Evolutionary conservation across 805 yeast species (phyloP).

Genomic region (Candida oleophila): DNA sequence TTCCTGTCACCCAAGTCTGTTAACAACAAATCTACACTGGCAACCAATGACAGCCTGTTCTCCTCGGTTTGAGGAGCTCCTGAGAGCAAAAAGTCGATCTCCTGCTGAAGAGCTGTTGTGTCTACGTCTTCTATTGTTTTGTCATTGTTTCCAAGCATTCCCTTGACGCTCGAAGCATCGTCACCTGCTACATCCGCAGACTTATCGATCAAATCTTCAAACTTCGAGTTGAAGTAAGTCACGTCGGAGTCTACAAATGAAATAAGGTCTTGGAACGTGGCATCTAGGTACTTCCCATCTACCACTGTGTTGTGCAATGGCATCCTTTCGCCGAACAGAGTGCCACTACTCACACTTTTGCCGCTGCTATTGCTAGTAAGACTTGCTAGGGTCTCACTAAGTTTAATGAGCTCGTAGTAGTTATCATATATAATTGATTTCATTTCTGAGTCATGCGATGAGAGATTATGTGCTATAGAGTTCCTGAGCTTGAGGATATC

Average conservation of each 20-base stretch:
- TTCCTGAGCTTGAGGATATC: conserved; percentile 33
- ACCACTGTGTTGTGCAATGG: conserved; percentile 8
- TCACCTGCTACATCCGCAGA: conserved; percentile 10
- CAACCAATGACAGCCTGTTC: neutral
- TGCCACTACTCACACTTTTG: neutral
- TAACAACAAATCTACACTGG: neutral
- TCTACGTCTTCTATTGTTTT: conserved; percentile 7
- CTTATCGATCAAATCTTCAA: conserved; percentile 16
- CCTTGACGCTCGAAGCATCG: conserved; percentile 16
- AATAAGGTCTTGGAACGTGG: conserved; percentile 21
- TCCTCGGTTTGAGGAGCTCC: neutral
- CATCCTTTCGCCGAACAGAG: conserved; percentile 6
- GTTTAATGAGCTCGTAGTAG: conserved; percentile 69
- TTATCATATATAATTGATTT: conserved; percentile 74
- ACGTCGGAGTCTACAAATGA: conserved; percentile 20
- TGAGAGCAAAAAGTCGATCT: conserved; percentile 11
- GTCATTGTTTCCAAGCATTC: conserved; percentile 7
- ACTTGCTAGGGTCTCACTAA: conserved; percentile 51
- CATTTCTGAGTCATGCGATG: conserved; percentile 56
- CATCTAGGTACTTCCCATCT: conserved; percentile 19
- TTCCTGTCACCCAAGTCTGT: neutral
- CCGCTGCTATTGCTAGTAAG: conserved; percentile 12
- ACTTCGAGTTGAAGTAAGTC: conserved; percentile 17
- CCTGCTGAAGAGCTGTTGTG: conserved; percentile 8
- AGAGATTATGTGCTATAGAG: conserved; percentile 43